phyloP scores from a whole-genome alignment of 1,284 basidiomycete genomes.

The Wallemia mellicola region DNA sequence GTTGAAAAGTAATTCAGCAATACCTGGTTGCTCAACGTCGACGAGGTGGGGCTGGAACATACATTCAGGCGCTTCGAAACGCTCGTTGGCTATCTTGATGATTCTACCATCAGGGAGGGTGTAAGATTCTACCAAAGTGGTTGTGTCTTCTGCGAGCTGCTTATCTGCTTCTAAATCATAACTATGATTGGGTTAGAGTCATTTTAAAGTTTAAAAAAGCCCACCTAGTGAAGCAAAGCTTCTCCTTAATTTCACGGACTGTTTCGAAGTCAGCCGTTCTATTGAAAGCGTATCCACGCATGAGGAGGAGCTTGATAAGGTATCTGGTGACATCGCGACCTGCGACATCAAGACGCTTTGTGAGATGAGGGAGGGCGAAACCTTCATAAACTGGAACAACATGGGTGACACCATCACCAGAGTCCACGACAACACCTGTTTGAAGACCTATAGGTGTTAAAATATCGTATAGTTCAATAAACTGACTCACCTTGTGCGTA shows the following conservation, averaged over 20 bases:
- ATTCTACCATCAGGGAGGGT: conserved; percentile 83
- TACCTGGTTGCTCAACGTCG: conserved; percentile 84
- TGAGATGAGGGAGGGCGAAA: conserved; percentile 78
- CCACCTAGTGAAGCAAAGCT: conserved; percentile 80
- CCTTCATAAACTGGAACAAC: conserved; percentile 97
- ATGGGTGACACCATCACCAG: conserved; percentile 95
- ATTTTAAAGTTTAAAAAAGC: background rate
- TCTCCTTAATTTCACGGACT: conserved; percentile 94
- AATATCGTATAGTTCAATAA: background rate
- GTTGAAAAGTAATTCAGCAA: conserved; percentile 90
- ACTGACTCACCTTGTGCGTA: conserved; percentile 75
- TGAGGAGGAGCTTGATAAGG: conserved; percentile 86
- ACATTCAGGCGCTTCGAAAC: conserved; percentile 99
- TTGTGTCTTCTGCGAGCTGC: conserved; percentile 79
- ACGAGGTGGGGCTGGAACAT: conserved; percentile 99
- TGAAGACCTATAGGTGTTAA: conserved; percentile 38
- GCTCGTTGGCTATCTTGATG: conserved; percentile 92
- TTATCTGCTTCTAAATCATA: conserved; percentile 92
- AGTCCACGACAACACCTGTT: conserved; percentile 94
- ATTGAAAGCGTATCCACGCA: conserved; percentile 98
- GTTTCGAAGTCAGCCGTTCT: conserved; percentile 98
- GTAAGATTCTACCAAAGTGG: conserved; percentile 81
- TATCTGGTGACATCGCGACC: conserved; percentile 95
- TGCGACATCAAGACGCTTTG: conserved; percentile 77
- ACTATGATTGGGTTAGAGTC: conserved; percentile 17